Conservation (phyloP, 2,329 filamentous ascomycete genomes). For the Aspergillus japonicus region DNA sequence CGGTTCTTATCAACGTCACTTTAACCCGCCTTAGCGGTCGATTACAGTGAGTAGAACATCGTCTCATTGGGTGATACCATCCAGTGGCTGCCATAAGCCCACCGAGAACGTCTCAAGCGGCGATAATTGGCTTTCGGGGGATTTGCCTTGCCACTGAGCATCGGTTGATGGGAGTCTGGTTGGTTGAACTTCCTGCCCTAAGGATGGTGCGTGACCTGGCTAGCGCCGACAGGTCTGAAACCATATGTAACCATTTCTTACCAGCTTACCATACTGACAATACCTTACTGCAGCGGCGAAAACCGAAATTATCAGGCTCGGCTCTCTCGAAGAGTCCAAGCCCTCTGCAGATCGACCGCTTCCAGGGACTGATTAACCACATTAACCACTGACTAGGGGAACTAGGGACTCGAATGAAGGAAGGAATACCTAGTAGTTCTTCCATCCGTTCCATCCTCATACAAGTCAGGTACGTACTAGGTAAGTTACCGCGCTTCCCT, state of each 20-base stretch:
- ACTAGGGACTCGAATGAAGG: no score
- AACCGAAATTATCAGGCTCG: background rate
- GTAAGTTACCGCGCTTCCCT: constrained; percentile 10
- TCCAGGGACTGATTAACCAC: background rate
- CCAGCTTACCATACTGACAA: constrained; percentile 12
- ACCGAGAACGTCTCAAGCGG: background rate
- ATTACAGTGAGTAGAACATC: constrained; percentile 3
- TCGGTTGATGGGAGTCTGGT: constrained; percentile 18
- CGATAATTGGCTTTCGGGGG: constrained; percentile 14
- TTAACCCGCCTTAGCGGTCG: constrained; percentile 13
- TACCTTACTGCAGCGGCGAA: background rate
- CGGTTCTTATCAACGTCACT: constrained; percentile 18
- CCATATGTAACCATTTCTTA: background rate
- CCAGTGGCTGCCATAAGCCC: constrained; percentile 16
- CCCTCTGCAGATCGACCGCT: background rate
- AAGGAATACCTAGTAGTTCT: no score
- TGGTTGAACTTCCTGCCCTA: constrained; percentile 16
- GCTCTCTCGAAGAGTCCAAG: no score
- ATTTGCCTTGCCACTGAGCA: constrained; percentile 21
- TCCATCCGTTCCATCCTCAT: background rate
- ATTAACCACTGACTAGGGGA: no score
- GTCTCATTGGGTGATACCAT: constrained; percentile 12
- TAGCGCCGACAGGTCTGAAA: constrained; percentile 15
- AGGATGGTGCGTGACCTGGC: constrained; percentile 24
- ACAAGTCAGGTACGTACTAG: constrained; percentile 9